Conservation (phyloP, 495 filamentous ascomycete species). For the Penicillium coffeae region DNA sequence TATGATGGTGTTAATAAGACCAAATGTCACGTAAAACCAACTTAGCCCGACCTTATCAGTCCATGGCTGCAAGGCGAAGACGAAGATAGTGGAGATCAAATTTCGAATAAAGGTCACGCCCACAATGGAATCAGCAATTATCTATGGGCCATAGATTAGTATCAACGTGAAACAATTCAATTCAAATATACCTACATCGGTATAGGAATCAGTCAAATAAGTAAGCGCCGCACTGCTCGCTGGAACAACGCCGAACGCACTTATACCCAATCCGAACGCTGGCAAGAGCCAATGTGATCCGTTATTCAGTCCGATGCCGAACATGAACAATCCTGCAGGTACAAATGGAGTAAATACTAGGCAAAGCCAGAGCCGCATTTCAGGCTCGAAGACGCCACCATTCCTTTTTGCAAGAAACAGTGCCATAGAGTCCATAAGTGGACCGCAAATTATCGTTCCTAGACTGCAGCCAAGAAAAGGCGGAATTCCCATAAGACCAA, state of each 20-base stretch:
- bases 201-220: constrained; percentile 34
- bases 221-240: constrained; percentile 27
- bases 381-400: constrained; percentile 33
- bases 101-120: constrained; percentile 30
- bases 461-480: constrained; percentile 32
- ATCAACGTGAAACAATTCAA: background rate
- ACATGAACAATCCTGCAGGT: constrained; percentile 28
- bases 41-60: constrained; percentile 16
- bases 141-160: constrained; percentile 23
- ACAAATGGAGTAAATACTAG: constrained; percentile 20
- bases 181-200: constrained; percentile 24
- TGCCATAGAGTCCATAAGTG: constrained; percentile 30
- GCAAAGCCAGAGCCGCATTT: constrained; percentile 29
- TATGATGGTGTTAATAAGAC: constrained; percentile 11
- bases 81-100: constrained; percentile 23
- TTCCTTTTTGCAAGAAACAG: constrained; percentile 29
- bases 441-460: constrained; percentile 26
- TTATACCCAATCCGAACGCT: constrained; percentile 23
- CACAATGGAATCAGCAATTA: constrained; percentile 30
- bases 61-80: constrained; percentile 33
- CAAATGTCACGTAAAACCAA: constrained; percentile 22
- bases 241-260: constrained; percentile 20
- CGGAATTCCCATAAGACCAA: constrained; percentile 35
- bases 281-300: constrained; percentile 25
- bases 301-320: constrained; percentile 27